Conservation (phyloP, 208 protist genomes). For the Leishmania amazonensis region DNA sequence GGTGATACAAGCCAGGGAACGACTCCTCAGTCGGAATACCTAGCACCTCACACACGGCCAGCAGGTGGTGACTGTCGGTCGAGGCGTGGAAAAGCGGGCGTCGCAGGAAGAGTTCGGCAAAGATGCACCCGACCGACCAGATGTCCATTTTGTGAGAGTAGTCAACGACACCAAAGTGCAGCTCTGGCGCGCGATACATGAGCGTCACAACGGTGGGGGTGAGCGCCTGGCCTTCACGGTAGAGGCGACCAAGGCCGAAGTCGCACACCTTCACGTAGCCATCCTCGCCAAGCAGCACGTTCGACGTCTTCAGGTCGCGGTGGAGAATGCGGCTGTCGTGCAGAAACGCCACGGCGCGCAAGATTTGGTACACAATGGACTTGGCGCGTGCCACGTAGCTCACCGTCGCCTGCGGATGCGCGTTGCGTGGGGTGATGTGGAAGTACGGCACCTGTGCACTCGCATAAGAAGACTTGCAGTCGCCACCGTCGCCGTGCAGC, state of each 20-base stretch:
- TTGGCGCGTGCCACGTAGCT: slow-evolving; percentile 78
- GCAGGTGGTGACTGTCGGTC: slow-evolving; percentile 87
- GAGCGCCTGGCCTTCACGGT: slow-evolving; percentile 79
- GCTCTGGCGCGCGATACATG: slow-evolving; percentile 96
- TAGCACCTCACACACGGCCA: slow-evolving; percentile 89
- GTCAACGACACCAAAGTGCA: slow-evolving; percentile 85
- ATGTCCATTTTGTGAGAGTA: slow-evolving; percentile 95
- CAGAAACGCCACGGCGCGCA: slow-evolving; percentile 72
- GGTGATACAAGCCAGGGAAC: slow-evolving; percentile 79
- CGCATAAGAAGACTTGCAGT: not conserved
- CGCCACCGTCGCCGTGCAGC: not conserved
- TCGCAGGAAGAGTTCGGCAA: slow-evolving; percentile 98
- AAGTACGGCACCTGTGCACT: slow-evolving; percentile 40
- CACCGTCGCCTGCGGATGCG: slow-evolving; percentile 48
- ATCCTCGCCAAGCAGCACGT: slow-evolving; percentile 74
- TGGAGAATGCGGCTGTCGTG: slow-evolving; percentile 87
- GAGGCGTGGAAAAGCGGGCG: slow-evolving; percentile 95
- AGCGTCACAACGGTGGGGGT: slow-evolving; percentile 94
- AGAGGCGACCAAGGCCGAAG: slow-evolving; percentile 87
- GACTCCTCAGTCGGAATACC: slow-evolving; percentile 93
- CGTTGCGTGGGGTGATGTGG: slow-evolving; percentile 64
- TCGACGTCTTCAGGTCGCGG: slow-evolving; percentile 90
- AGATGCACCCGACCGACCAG: slow-evolving; percentile 97
- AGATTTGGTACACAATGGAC: slow-evolving; percentile 76
- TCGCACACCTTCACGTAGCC: slow-evolving; percentile 87